Evolutionary conservation across 805 yeast species (phyloP), one percentile per base, ranked within the genome.

Genomic region (Candida hispaniensis): DNA sequence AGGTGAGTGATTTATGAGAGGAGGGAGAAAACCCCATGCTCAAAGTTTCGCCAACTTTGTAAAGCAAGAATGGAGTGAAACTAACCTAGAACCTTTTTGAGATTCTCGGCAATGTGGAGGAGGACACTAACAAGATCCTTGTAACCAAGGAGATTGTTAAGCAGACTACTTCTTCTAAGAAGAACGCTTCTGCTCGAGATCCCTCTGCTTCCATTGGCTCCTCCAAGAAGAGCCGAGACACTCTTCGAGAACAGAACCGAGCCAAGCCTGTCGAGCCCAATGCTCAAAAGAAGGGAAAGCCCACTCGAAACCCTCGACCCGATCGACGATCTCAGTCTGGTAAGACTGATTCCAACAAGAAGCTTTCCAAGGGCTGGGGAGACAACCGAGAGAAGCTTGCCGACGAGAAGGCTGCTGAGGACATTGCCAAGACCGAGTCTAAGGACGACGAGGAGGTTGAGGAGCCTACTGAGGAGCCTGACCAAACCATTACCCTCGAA

Each of bases 321-420:
- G 97, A 88, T 74, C 91, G 93, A 64, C 91, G 75, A 56, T 73
- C 88, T 48, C 80, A 79, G 69, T 57, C 81, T 47, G 82, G 78
- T 56, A 81, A 79, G 70, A 60, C 73, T 53, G 95, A 85, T 67
- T 67, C 94, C 50, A 72, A 69, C 50, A 86, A 83, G 77, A 76
- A 79, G 62, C 70, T 78, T 55, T 72, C 69, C 60, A 77, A 75
- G 64, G 86, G 85, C 48, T 82, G 94, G 88, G 93, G 94, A 57
- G 82, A 76, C 56, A 73, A 77, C 61, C 64, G 67, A 54, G 68
- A 66, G 57, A 81, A 75, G 68, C 73, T 69, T 58, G 79, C 65
- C 47, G 80, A 71, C 48, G 66, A 66, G 55, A 67, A 59, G 39
- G 72, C 64, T 43, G 72, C 56, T 42, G 73, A 62, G 48, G 58